These are phyloP conservation scores for Digitaria exilis DNA, from an alignment of 202 grass and related monocot species.

Conservation along the genomic window DNA sequence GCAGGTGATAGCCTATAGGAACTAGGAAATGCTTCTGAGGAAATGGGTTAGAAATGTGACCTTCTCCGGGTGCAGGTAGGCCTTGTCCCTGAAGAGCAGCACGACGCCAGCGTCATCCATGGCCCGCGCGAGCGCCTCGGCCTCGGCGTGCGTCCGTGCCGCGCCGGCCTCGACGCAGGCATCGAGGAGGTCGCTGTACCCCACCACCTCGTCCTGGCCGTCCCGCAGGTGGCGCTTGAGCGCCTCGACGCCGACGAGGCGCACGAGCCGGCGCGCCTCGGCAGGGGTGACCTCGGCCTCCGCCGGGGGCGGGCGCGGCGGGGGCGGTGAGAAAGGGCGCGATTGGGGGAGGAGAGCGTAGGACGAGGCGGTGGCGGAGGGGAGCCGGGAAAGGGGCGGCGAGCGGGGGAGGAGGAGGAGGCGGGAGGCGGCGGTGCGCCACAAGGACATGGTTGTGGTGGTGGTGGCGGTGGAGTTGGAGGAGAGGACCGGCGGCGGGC, in stretches of 20 bases:
- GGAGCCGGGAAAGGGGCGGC: background rate
- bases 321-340: slow-evolving; percentile 34
- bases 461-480: background rate
- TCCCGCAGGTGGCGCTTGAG: slow-evolving; percentile 55
- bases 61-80: slow-evolving; percentile 68
- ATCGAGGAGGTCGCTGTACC: slow-evolving; percentile 57
- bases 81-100: slow-evolving; percentile 67
- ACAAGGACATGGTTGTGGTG: slow-evolving; percentile 45
- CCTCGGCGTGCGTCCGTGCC: slow-evolving; percentile 48
- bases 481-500: background rate
- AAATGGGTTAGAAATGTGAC: background rate
- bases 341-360: background rate
- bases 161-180: slow-evolving; percentile 55
- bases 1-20: background rate
- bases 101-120: slow-evolving; percentile 62
- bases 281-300: slow-evolving; percentile 36
- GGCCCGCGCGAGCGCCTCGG: slow-evolving; percentile 47
- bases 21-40: background rate
- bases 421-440: slow-evolving; percentile 38
- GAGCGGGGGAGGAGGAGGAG: slow-evolving; percentile 20
- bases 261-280: slow-evolving; percentile 59
- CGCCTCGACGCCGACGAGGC: slow-evolving; percentile 60
- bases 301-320: background rate
- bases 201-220: slow-evolving; percentile 46
- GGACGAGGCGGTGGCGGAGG: background rate